These are phyloP conservation scores for Fusarium cicatricum DNA, from an alignment of 2,329 filamentous ascomycete species.

Conservation along the genomic window DNA sequence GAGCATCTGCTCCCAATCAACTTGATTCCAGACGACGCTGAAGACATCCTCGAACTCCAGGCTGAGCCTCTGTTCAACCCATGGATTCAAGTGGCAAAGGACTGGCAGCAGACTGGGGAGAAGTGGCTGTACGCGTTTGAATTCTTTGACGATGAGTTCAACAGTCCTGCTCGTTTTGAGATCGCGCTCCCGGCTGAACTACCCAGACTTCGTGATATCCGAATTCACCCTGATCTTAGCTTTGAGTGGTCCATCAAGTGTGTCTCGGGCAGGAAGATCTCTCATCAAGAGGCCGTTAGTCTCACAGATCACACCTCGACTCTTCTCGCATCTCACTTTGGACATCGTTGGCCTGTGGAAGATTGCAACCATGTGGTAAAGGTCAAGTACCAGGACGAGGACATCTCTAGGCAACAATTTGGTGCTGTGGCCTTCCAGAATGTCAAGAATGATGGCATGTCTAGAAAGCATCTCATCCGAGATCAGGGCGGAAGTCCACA, in stretches of 20 bases:
- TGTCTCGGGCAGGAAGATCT: slow-evolving; percentile 22
- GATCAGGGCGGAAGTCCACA: slow-evolving; percentile 49
- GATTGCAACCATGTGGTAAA: slow-evolving; percentile 55
- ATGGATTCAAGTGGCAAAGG: slow-evolving; percentile 54
- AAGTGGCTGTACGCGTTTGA: slow-evolving; percentile 44
- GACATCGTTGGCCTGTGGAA: slow-evolving; percentile 54
- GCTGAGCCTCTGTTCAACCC: slow-evolving; percentile 55
- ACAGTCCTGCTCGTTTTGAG: slow-evolving; percentile 49
- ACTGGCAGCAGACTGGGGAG: slow-evolving; percentile 48
- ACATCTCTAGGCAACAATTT: slow-evolving; percentile 45
- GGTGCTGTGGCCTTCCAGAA: slow-evolving; percentile 42
- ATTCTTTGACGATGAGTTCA: slow-evolving; percentile 47
- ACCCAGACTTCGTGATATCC: slow-evolving; percentile 47
- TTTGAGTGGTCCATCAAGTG: slow-evolving; percentile 47
- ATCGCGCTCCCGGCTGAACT: slow-evolving; percentile 55
- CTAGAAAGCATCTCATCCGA: slow-evolving; percentile 51
- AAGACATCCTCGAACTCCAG: slow-evolving; percentile 46
- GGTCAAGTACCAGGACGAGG: slow-evolving; percentile 43
- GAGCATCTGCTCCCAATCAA: slow-evolving; percentile 77
- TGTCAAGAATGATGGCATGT: slow-evolving; percentile 29
- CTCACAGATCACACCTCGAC: slow-evolving; percentile 54
- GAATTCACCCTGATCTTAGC: slow-evolving; percentile 51
- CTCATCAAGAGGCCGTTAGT: slow-evolving; percentile 20
- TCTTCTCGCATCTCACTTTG: slow-evolving; percentile 58
- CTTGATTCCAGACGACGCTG: slow-evolving; percentile 51